Evolutionary conservation across 169 alveolate species (phyloP).

Genomic region (Pseudocohnilembus persalinus): DNA sequence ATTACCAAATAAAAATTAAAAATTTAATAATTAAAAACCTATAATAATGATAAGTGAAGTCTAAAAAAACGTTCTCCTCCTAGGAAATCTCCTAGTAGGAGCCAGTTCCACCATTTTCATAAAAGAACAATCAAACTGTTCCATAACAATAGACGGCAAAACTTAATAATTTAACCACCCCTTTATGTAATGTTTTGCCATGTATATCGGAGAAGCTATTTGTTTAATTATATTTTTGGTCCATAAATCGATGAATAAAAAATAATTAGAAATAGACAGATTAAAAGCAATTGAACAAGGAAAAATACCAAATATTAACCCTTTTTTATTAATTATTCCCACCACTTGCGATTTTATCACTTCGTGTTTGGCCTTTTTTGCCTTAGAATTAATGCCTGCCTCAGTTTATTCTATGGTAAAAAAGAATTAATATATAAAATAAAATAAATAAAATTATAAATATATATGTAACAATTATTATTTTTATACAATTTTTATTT

Average conservation of each 20-base stretch:
- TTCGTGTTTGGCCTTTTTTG: constrained; percentile 58
- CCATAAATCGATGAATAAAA: constrained; percentile 15
- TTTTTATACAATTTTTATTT: no score
- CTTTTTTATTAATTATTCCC: constrained; percentile 53
- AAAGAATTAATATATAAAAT: constrained; percentile 12
- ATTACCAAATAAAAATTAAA: no score
- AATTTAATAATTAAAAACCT: no score
- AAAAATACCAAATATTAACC: constrained; percentile 49
- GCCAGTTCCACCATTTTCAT: neutral
- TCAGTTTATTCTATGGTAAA: constrained; percentile 53
- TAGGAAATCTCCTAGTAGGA: neutral
- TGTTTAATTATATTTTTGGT: constrained; percentile 37
- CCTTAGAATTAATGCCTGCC: constrained; percentile 50
- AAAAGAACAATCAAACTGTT: constrained; percentile 2
- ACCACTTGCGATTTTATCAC: constrained; percentile 59
- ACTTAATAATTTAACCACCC: constrained; percentile 44
- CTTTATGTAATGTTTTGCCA: constrained; percentile 47
- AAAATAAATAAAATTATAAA: neutral
- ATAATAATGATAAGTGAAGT: no score
- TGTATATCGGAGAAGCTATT: constrained; percentile 67
- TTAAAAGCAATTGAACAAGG: constrained; percentile 29
- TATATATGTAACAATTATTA: no score
- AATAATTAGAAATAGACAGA: constrained; percentile 16
- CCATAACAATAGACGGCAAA: neutral
- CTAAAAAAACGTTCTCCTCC: neutral